Base-by-base conservation (phyloP, 805 yeast species). In the Barnettozyma pratensis region DNA sequence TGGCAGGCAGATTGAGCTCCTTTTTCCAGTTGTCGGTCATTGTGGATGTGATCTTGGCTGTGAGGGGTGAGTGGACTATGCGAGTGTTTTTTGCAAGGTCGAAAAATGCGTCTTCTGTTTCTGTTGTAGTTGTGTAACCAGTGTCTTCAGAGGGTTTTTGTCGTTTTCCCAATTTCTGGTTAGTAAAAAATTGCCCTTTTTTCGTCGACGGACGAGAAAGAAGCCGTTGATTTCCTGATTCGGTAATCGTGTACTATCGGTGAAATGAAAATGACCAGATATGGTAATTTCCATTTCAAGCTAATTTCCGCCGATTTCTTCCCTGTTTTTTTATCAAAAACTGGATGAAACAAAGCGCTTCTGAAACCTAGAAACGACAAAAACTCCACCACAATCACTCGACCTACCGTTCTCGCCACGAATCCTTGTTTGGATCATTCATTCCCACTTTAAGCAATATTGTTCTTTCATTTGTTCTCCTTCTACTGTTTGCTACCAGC, bases 1-100 rank as follows among this genome's bases (percentile, higher is more conserved):
- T 89, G 49, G 71, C 74, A 12, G 98, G 98, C 43, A 88, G 67
- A 63, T 83, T 84, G 57, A 92, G 75, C 46, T 76, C 69, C 29
- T 74, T 59, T 72, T 88, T 91, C 96, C 97, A 89, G 52, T 81
- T 79, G 50, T 80, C 79, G 30, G 70, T 56, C 73, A 70, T 67
- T 44, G 45, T 41, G 31, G 5, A n/a, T 14, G 26, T 19, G 19
- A 19, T 19, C 19, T 38, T 5, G 27, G 28, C 19, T n/a, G 14
- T 28, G 41, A 25, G 9, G 14, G 12, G 28, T 37, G 39, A 37
- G 9, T n/a, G 14, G 19, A 19, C 19, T 19, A 19, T 19, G 19
- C 19, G 19, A 19, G 19, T 2, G 19, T 19, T 2, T 19, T 19
- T 19, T 19, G 19, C 19, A 19, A 19, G 2, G 19, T 19, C 19